Evolutionary conservation across 2,329 filamentous ascomycete genomes (phyloP).

Genomic region (Penicillium brevicompactum): DNA sequence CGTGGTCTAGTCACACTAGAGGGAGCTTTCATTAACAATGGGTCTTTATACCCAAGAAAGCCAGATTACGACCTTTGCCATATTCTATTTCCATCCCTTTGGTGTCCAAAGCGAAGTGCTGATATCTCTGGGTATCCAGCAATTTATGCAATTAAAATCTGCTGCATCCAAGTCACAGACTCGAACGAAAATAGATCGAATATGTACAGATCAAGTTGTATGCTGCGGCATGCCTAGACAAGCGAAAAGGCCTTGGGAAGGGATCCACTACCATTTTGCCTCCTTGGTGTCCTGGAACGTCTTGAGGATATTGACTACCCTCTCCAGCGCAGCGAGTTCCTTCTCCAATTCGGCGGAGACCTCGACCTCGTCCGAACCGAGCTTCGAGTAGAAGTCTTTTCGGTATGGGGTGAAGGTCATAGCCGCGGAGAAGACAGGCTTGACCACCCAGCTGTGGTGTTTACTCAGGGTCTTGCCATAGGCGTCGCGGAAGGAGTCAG

Average conservation of each 20-base stretch:
- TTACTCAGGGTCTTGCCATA: slow-evolving; percentile 88
- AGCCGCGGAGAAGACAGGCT: slow-evolving; percentile 88
- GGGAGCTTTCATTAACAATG: neutral
- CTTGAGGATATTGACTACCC: slow-evolving; percentile 75
- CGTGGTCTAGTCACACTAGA: neutral
- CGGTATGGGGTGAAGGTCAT: slow-evolving; percentile 94
- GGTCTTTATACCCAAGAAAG: neutral
- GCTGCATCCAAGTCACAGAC: slow-evolving; percentile 20
- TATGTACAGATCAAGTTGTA: slow-evolving; percentile 25
- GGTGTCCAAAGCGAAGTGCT: neutral
- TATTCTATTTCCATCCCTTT: neutral
- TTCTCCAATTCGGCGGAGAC: slow-evolving; percentile 65
- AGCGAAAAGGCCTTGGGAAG: slow-evolving; percentile 5
- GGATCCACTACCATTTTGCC: slow-evolving; percentile 43
- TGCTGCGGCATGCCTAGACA: slow-evolving; percentile 7
- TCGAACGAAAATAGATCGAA: slow-evolving; percentile 19
- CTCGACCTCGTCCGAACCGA: slow-evolving; percentile 58
- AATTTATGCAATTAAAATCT: slow-evolving; percentile 9
- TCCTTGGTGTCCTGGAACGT: slow-evolving; percentile 60
- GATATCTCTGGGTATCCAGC: neutral
- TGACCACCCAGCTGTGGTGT: slow-evolving; percentile 85
- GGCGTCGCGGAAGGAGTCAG: slow-evolving; percentile 80
- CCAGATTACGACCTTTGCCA: neutral
- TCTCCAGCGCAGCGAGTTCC: slow-evolving; percentile 78
- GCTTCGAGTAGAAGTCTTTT: slow-evolving; percentile 88